Evolutionary conservation across 768 basidiomycete genomes (phyloP), one percentile per base, ranked within the genome.

Genomic region (Leucosporidium scottii): DNA sequence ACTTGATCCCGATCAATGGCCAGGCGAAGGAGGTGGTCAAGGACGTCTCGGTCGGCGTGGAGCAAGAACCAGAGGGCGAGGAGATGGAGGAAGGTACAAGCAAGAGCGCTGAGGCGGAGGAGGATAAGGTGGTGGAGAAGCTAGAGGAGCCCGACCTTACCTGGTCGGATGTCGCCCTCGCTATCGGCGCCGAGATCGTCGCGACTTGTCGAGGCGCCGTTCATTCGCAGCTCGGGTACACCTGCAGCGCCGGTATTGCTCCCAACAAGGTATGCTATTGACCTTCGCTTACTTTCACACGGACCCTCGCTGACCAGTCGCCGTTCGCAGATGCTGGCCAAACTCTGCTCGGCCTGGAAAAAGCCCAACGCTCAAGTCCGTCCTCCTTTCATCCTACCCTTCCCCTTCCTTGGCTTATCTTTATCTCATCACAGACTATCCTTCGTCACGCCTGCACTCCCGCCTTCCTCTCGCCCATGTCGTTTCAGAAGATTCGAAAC

Each of bases 401-500:
- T 59, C 17, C 4, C 18, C 4, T 58, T 36, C 57, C 44, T 63
- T 62, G 67, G 70, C 57, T 67, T 28, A 15, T 3, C 8, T 15
- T 44, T 5, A 23, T 8, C 18, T 4, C 28, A 13, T 17, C 54
- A 6, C 76, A 97, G 90, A 93, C 85, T 57, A 86, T 97, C 28
- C 80, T 99, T 58, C 84, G 93, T 36, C 88, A 89, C 72, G 80
- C 81, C 39, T 90, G 90, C 1, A 92, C 94, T 47, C 87, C 93
- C 0, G 83, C 84, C 59, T 99, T 93, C 77, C 81, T 98, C 57
- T 82, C 81, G 49, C 90, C 93, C 4, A 81, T 97, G 78, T 81
- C 84, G n/a, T 97, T 98, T 75, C 90, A 90, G 69, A 92, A 92
- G 83, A 98, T 99, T 75, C 85, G 96, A 17, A 91, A 90, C 73